These are phyloP conservation scores for Tuber indicum DNA, from an alignment of 495 filamentous ascomycete species.

Conservation along the genomic window DNA sequence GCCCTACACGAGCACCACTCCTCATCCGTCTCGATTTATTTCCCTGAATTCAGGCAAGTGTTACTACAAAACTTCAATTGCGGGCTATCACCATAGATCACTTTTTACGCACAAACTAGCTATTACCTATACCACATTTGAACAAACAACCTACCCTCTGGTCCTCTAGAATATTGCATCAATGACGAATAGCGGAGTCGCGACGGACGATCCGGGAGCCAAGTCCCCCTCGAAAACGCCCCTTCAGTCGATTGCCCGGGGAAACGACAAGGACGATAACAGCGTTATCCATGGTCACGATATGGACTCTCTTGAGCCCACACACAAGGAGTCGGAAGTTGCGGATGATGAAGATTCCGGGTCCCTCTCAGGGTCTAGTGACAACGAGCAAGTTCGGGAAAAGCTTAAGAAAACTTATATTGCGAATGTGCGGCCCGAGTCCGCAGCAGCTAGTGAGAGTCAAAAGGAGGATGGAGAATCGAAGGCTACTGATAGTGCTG, in stretches of 20 bases:
- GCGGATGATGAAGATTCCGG: neutral
- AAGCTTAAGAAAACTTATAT: conserved; percentile 42
- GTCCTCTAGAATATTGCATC: conserved; percentile 17
- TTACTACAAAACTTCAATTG: neutral
- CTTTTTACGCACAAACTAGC: neutral
- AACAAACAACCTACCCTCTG: neutral
- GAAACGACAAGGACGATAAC: neutral
- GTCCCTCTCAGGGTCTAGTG: neutral
- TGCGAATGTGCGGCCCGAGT: conserved; percentile 35
- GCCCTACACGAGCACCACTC: neutral
- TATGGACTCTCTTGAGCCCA: conserved; percentile 9
- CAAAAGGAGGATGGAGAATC: conserved; percentile 18
- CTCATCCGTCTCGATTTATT: neutral
- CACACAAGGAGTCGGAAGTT: neutral
- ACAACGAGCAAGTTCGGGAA: conserved; percentile 41
- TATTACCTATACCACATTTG: neutral
- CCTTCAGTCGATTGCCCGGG: neutral
- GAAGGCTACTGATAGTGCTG: conserved; percentile 16
- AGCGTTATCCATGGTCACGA: conserved; percentile 22
- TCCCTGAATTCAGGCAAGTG: neutral
- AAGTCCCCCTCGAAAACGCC: neutral
- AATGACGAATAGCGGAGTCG: conserved; percentile 38
- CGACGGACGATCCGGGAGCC: conserved; percentile 25
- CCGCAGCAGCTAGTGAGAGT: conserved; percentile 23
- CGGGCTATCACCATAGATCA: neutral